Conservation (phyloP, 805 yeast species). For the Suhomyces sp. region DNA sequence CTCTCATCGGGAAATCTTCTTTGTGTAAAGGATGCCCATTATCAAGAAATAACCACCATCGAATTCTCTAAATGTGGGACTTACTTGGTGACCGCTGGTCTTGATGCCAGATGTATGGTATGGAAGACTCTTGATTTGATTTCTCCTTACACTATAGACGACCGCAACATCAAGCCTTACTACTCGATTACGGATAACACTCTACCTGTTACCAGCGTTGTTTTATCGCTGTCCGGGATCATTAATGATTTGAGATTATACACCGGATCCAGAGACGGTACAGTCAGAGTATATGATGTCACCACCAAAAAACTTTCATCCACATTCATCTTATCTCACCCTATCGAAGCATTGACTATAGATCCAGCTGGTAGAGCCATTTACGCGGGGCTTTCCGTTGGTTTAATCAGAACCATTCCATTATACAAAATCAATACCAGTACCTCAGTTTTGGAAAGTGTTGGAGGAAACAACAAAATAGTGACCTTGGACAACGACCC, state of each 20-base stretch:
- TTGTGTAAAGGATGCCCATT: conserved; percentile 77
- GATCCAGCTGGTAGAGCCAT: conserved; percentile 81
- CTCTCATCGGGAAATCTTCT: conserved; percentile 71
- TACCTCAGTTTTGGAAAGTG: conserved; percentile 49
- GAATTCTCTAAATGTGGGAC: conserved; percentile 60
- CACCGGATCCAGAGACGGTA: conserved; percentile 71
- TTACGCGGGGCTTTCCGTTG: conserved; percentile 68
- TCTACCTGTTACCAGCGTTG: conserved; percentile 50
- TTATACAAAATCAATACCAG: conserved; percentile 41
- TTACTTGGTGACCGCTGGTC: conserved; percentile 71
- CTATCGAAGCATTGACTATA: conserved; percentile 55
- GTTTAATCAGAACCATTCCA: conserved; percentile 57
- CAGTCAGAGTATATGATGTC: conserved; percentile 70
- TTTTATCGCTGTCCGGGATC: conserved; percentile 49
- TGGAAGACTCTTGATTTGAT: conserved; percentile 72
- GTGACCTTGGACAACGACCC: conserved; percentile 53
- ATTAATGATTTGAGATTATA: conserved; percentile 61
- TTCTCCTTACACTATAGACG: conserved; percentile 19
- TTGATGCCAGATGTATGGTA: conserved; percentile 73
- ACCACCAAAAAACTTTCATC: conserved; percentile 48
- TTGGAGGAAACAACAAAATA: conserved; percentile 58
- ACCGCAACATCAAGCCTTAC: conserved; percentile 51
- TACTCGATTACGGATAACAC: conserved; percentile 62
- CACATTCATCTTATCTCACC: conserved; percentile 66
- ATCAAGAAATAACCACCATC: conserved; percentile 66